Evolutionary conservation across 441 rosid species (phyloP).

Genomic region (Populus hybrid): DNA sequence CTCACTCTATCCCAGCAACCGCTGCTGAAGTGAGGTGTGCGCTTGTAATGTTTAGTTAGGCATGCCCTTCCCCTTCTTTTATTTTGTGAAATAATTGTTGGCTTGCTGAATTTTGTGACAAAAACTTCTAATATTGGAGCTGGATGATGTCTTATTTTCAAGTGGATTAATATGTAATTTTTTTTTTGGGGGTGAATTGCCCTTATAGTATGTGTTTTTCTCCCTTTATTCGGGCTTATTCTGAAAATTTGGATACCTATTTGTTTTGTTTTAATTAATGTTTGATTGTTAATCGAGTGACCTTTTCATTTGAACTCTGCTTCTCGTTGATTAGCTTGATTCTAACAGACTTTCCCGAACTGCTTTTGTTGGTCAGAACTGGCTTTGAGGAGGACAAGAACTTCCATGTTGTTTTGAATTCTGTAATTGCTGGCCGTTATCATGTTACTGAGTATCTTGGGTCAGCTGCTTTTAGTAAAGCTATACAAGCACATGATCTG

Average conservation of each 20-base stretch:
- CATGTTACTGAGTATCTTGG: conserved; percentile 96
- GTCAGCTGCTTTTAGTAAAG: conserved; percentile 35
- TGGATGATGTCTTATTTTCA: background rate
- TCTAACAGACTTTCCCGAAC: conserved; percentile 19
- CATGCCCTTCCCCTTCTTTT: background rate
- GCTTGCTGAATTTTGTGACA: conserved; percentile 7
- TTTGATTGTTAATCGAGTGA: background rate
- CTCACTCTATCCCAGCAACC: background rate
- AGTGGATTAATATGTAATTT: background rate
- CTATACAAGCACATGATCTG: conserved; percentile 99
- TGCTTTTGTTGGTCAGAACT: conserved; percentile 59
- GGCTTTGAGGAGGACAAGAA: conserved; percentile 99
- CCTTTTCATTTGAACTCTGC: background rate
- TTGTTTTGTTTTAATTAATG: background rate
- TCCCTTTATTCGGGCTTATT: background rate
- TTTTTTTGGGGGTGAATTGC: background rate
- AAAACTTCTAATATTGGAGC: background rate
- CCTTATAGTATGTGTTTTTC: background rate
- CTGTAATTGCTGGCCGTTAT: conserved; percentile 92
- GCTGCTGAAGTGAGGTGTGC: background rate
- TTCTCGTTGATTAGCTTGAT: conserved; percentile 22
- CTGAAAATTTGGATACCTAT: background rate
- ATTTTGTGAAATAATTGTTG: background rate
- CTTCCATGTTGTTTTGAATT: conserved; percentile 90
- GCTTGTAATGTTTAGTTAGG: background rate